Conservation (phyloP, 2,329 filamentous ascomycete species). For the Penicillium capsulatum region DNA sequence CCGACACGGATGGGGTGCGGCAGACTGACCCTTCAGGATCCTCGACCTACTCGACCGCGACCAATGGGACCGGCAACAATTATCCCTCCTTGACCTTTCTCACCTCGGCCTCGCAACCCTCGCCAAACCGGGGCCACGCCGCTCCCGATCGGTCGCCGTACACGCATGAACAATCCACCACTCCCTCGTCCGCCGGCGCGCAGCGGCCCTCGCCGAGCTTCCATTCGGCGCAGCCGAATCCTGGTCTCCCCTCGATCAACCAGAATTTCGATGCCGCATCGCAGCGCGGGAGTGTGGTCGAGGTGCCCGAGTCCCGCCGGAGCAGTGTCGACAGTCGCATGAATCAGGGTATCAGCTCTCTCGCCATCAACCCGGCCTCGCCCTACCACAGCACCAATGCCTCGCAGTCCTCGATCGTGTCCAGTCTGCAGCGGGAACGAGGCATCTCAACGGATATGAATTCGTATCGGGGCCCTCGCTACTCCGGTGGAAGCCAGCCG, state of each 20-base stretch:
- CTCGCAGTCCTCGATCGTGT: constrained; percentile 45
- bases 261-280: constrained; percentile 53
- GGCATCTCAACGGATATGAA: constrained; percentile 40
- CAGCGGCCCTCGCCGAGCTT: constrained; percentile 39
- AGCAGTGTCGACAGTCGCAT: constrained; percentile 49
- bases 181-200: constrained; percentile 36
- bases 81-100: constrained; percentile 44
- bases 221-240: constrained; percentile 36
- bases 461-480: constrained; percentile 40
- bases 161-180: constrained; percentile 37
- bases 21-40: constrained; percentile 39
- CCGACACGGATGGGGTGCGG: constrained; percentile 10
- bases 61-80: constrained; percentile 41
- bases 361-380: constrained; percentile 46
- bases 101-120: constrained; percentile 44
- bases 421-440: constrained; percentile 41
- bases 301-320: constrained; percentile 46
- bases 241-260: constrained; percentile 55
- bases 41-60: constrained; percentile 48
- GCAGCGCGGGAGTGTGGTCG: constrained; percentile 40
- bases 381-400: constrained; percentile 47
- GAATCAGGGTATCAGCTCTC: constrained; percentile 47
- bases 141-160: constrained; percentile 43
- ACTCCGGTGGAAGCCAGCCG: constrained; percentile 35
- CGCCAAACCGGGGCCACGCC: constrained; percentile 40